Base-by-base conservation (phyloP, 2,329 filamentous ascomycete genomes). In the Didymella lethalis region DNA sequence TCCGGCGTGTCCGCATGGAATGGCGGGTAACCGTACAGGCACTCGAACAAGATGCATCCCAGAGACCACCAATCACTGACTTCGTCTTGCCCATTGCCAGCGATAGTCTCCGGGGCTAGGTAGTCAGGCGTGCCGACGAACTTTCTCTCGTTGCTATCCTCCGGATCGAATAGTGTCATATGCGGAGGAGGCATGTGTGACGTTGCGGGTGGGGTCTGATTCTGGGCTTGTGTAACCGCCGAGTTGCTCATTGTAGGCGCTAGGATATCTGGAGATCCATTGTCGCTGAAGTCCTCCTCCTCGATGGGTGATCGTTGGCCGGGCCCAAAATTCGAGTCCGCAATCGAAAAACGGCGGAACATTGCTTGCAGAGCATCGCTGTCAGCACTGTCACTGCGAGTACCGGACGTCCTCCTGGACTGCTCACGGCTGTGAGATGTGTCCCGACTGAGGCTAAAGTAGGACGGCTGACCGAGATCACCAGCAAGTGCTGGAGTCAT, bases 1-100 rank as follows among this genome's bases (percentile, higher is more conserved):
- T 99, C 95, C 0, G 95, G 92, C 47, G 93, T 93, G 20, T 85
- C 83, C 1, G 92, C 95, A 75, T 98, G 93, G 77, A 99, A 99
- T 0, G 95, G 95, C 0, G 95, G 95, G 57, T 92, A 90, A 0
- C 95, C 95, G 72, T 92, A 98, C 2, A 99, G 81, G 66, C 97
- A 97, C 72, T 99, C 95, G 70, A 97, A 99, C 77, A 98, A 82
- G 68, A 99, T 98, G 76, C 96, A 99, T 0, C 95, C 95, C n/a
- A 99, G 85, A 23, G 95, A 98, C 95, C 95, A 99, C 95, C 95
- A 99, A 87, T 99, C 95, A 74, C 95, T 98, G 66, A 94, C 95
- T 77, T 98, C 94, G 72, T 99, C 95, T 77, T 99, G 95, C 1
- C 94, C 93, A 65, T 93, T 88, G 48, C 96, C 95, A 65, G 92